Evolutionary conservation across 495 filamentous ascomycete genomes (phyloP), one percentile per base, ranked within the genome.

Genomic region (Acidomyces sp.): DNA sequence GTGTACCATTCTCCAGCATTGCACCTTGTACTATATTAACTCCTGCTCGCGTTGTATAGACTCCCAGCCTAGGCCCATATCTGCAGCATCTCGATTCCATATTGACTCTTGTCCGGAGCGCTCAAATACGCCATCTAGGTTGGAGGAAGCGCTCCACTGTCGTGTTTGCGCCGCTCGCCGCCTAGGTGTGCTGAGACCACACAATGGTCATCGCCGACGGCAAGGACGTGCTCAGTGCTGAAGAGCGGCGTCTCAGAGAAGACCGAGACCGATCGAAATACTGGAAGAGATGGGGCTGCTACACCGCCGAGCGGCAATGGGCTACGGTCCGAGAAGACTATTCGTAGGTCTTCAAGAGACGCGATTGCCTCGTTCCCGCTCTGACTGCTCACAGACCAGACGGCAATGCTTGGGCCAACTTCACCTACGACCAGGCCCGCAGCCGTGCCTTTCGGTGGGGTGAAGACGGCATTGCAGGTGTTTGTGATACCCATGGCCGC

Each of bases 391-490:
- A 48, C 47, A 74, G 70, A 16, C 65, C 70, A 34, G 79, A 93
- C 55, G 88, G 88, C 32, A 85, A 96, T 65, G 88, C 88, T 29
- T 96, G 88, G 88, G 88, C 82, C 59, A 85, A 96, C 66, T 95
- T 96, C 58, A 74, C 84, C 6, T 85, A 95, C 62, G 88, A 93
- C 46, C 75, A 90, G 62, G 81, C 88, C 17, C 75, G 84, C 51
- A 87, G 83, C 30, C 71, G 88, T 55, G 71, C 82, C 33, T 96
- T 80, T 58, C 74, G 88, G 43, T 96, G 88, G 88, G 88, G 88
- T 43, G 88, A 96, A 53, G 88, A 96, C 56, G 88, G 88, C 38
- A 96, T 96, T 64, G 88, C 87, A 27, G 88, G 88, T 49, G 85
- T 96, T 24, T 95, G 76, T 18, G 88, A 96, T 55, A 79, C 82